Evolutionary conservation across 2,329 filamentous ascomycete species (phyloP).

Genomic region (Colletotrichum cuscutae): DNA sequence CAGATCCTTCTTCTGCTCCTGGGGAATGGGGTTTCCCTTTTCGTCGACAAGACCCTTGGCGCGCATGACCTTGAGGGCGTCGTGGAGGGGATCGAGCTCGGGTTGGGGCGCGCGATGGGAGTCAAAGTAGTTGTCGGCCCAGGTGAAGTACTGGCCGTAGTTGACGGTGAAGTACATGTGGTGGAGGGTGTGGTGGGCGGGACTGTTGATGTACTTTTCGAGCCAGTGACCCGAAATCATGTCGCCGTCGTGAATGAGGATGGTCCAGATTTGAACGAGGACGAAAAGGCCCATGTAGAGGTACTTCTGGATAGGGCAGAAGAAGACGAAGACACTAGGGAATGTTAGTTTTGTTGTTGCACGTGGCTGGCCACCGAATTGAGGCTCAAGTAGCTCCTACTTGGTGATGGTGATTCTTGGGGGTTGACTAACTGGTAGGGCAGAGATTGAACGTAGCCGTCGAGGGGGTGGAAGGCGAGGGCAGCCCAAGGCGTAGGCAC

Average conservation of each 20-base stretch:
- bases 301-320: slow-evolving; percentile 58
- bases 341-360: slow-evolving; percentile 21
- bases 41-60: slow-evolving; percentile 57
- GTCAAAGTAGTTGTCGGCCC: slow-evolving; percentile 56
- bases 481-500: slow-evolving; percentile 59
- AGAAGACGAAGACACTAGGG: slow-evolving; percentile 52
- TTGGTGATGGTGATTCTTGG: background rate
- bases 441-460: slow-evolving; percentile 57
- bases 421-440: slow-evolving; percentile 53
- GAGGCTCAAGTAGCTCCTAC: background rate
- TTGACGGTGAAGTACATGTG: slow-evolving; percentile 62
- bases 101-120: slow-evolving; percentile 56
- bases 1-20: slow-evolving; percentile 42
- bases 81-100: slow-evolving; percentile 55
- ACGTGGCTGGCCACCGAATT: background rate
- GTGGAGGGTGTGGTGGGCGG: slow-evolving; percentile 59
- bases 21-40: slow-evolving; percentile 50
- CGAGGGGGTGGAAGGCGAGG: slow-evolving; percentile 58
- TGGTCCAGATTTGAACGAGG: slow-evolving; percentile 59
- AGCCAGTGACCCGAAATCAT: slow-evolving; percentile 59
- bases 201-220: slow-evolving; percentile 58
- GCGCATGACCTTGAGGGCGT: slow-evolving; percentile 55
- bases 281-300: slow-evolving; percentile 56
- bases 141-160: slow-evolving; percentile 61
- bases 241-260: slow-evolving; percentile 60